These are phyloP conservation scores for Podaxis carcinomalis DNA, from an alignment of 768 basidiomycete genomes.

Conservation along the genomic window DNA sequence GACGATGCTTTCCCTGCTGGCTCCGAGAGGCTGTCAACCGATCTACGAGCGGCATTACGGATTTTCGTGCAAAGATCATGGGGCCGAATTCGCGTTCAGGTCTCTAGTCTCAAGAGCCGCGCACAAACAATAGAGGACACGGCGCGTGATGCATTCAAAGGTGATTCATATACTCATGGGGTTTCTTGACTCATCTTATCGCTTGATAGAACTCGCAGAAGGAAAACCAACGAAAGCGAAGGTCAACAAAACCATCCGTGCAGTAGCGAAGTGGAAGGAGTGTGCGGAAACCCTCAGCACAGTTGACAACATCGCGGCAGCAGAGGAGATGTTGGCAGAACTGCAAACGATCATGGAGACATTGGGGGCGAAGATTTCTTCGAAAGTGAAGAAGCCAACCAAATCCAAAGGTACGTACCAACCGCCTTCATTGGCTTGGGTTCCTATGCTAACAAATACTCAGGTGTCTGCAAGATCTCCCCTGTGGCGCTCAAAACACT, in stretches of 20 bases:
- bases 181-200: neutral
- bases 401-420: neutral
- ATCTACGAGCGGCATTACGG: neutral
- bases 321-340: neutral
- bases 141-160: neutral
- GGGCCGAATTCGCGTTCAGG: neutral
- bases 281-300: neutral
- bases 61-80: neutral
- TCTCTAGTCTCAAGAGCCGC: neutral
- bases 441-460: neutral
- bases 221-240: neutral
- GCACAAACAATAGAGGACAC: neutral
- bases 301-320: neutral
- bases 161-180: neutral
- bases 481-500: neutral
- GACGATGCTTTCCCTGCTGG: neutral
- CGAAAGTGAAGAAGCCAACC: neutral
- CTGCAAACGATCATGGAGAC: neutral
- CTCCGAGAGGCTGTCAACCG: neutral
- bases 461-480: neutral
- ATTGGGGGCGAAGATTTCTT: neutral
- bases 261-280: conserved; percentile 1
- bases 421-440: no score
- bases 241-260: neutral
- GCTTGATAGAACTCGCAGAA: neutral